Conservation (phyloP, 2,329 filamentous ascomycete species). For the Aspergillus hortae region DNA sequence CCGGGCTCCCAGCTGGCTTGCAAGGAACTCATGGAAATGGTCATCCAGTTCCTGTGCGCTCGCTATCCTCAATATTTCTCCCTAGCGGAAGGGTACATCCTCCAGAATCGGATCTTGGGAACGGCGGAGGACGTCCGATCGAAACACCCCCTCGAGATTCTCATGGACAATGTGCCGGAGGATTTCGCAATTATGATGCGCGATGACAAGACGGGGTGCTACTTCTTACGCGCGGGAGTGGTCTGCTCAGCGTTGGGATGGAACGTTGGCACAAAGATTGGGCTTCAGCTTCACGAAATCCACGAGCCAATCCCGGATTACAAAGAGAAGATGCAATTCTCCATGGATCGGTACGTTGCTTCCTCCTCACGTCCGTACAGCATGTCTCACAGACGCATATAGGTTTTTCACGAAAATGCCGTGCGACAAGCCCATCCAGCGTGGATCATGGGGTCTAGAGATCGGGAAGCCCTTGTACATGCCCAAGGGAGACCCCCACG, state of each 20-base stretch:
- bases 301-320: slow-evolving; percentile 76
- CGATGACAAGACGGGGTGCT: slow-evolving; percentile 67
- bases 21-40: slow-evolving; percentile 87
- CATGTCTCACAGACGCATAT: background rate
- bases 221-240: slow-evolving; percentile 70
- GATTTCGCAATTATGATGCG: slow-evolving; percentile 77
- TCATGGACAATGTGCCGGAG: slow-evolving; percentile 77
- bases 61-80: slow-evolving; percentile 75
- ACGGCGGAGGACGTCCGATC: slow-evolving; percentile 59
- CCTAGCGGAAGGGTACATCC: slow-evolving; percentile 51
- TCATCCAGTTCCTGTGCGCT: slow-evolving; percentile 71
- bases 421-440: slow-evolving; percentile 70
- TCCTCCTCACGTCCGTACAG: background rate
- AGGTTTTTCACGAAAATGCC: slow-evolving; percentile 81
- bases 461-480: slow-evolving; percentile 71
- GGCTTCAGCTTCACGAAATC: slow-evolving; percentile 65
- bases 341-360: slow-evolving; percentile 68
- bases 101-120: slow-evolving; percentile 67
- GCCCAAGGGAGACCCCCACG: slow-evolving; percentile 65
- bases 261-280: slow-evolving; percentile 73
- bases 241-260: slow-evolving; percentile 79
- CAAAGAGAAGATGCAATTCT: slow-evolving; percentile 81
- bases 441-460: slow-evolving; percentile 81
- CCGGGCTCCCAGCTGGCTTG: slow-evolving; percentile 75
- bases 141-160: slow-evolving; percentile 63